Evolutionary conservation across 805 yeast species (phyloP).

Genomic region (Lipomyces starkeyi): DNA sequence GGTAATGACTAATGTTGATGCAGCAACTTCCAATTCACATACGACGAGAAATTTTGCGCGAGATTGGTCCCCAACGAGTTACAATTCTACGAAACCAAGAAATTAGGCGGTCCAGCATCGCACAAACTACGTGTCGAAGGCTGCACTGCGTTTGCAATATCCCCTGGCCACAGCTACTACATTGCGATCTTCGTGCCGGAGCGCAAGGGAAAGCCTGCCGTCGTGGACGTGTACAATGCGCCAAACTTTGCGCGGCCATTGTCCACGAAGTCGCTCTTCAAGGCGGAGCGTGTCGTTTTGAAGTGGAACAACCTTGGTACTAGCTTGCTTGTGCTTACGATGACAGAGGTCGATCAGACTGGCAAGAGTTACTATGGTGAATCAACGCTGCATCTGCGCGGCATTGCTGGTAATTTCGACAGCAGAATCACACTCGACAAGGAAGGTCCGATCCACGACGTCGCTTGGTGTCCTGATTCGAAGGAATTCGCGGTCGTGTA

Average conservation of each 20-base stretch:
- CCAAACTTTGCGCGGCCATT: conserved; percentile 79
- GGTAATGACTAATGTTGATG: not conserved
- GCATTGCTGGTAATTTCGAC: conserved; percentile 91
- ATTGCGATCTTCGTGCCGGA: conserved; percentile 92
- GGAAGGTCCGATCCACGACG: conserved; percentile 97
- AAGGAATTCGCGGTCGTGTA: conserved; percentile 97
- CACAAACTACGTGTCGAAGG: conserved; percentile 61
- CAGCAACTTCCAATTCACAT: conserved; percentile 74
- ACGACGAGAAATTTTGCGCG: conserved; percentile 75
- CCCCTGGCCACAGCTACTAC: conserved; percentile 89
- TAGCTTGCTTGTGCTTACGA: conserved; percentile 88
- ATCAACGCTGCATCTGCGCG: conserved; percentile 85
- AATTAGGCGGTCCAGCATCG: conserved; percentile 53
- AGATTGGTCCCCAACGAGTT: conserved; percentile 65
- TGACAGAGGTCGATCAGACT: conserved; percentile 93
- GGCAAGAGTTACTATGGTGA: conserved; percentile 97
- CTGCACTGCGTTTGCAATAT: conserved; percentile 66
- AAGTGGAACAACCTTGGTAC: conserved; percentile 96
- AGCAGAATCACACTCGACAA: conserved; percentile 84
- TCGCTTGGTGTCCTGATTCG: conserved; percentile 95
- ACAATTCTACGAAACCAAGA: conserved; percentile 66
- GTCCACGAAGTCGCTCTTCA: conserved; percentile 86
- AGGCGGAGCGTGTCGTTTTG: conserved; percentile 91
- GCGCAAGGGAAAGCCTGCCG: conserved; percentile 85
- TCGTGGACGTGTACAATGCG: conserved; percentile 79